Evolutionary conservation across 805 yeast genomes (phyloP).

Genomic region (Saccharomyces eubayanus): DNA sequence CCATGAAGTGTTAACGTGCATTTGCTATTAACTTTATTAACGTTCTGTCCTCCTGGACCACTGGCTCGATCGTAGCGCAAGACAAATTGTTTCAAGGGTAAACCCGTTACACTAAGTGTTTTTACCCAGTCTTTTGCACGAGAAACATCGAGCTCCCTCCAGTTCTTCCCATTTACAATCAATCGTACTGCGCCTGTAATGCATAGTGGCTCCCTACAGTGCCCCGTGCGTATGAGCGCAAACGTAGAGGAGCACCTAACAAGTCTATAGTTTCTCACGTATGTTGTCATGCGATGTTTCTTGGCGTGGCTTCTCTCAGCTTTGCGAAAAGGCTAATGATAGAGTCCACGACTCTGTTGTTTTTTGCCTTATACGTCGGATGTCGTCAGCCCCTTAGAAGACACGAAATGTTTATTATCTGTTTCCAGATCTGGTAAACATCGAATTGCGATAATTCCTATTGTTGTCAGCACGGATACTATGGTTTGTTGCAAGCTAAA

Average conservation of each 20-base stretch:
- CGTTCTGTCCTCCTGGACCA: slow-evolving; percentile 87
- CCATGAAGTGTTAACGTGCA: slow-evolving; percentile 48
- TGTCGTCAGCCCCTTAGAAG: not conserved
- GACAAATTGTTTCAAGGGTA: slow-evolving; percentile 16
- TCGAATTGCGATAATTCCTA: not conserved
- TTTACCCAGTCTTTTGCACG: slow-evolving; percentile 31
- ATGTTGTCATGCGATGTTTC: not conserved
- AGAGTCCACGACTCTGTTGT: not conserved
- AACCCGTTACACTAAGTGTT: slow-evolving; percentile 34
- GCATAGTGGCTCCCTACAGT: not conserved
- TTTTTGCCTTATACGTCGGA: not conserved
- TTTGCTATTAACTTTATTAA: slow-evolving; percentile 56
- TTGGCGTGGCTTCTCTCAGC: not conserved
- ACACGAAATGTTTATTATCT: not conserved
- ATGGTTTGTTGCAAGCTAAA: not conserved
- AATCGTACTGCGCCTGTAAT: not conserved
- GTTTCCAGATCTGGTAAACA: not conserved
- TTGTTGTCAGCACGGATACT: not conserved
- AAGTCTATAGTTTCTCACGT: not conserved
- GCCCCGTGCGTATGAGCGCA: not conserved
- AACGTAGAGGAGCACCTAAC: not conserved
- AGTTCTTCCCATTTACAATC: not conserved
- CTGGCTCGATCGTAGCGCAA: slow-evolving; percentile 43
- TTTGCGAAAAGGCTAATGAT: not conserved
- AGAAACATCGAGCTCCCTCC: not conserved